phyloP scores from a whole-genome alignment of 345 rosid genomes.

The Odontarrhena argentea region DNA sequence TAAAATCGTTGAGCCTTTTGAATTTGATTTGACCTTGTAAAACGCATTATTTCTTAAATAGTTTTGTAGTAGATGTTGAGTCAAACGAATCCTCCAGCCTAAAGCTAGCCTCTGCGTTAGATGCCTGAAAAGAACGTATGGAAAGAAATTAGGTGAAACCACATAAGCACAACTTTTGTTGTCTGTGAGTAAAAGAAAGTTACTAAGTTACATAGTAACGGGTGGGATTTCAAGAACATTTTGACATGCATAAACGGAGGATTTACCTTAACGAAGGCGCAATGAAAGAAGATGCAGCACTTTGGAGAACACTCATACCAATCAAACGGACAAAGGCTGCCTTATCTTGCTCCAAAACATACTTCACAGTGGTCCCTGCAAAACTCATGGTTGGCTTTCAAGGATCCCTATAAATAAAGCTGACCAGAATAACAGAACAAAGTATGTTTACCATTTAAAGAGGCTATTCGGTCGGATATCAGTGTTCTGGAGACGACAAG shows the following conservation, averaged over 20 bases:
- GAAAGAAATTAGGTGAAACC: constrained; percentile 21
- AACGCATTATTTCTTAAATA: constrained; percentile 92
- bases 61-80: constrained; percentile 81
- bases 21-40: constrained; percentile 71
- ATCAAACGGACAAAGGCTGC: constrained; percentile 75
- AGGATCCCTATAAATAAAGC: constrained; percentile 1
- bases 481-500: constrained; percentile 91
- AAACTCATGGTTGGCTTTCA: constrained; percentile 32
- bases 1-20: constrained; percentile 1
- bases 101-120: constrained; percentile 83
- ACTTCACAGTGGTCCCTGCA: constrained; percentile 93
- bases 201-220: background rate
- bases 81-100: constrained; percentile 94
- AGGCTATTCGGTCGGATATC: constrained; percentile 96
- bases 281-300: constrained; percentile 90
- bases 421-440: constrained; percentile 14
- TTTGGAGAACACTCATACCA: constrained; percentile 90
- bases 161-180: background rate
- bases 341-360: constrained; percentile 96
- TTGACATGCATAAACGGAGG: constrained; percentile 16
- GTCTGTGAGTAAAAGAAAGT: no score
- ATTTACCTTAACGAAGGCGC: constrained; percentile 90
- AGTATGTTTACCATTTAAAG: constrained; percentile 71
- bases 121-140: constrained; percentile 54
- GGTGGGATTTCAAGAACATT: constrained; percentile 7